Percentiles rank a stretch among this genome's conserved stretches.
Conservation (phyloP, 2,329 filamentous ascomycete genomes). For the Reticulascus tulasneorum region DNA sequence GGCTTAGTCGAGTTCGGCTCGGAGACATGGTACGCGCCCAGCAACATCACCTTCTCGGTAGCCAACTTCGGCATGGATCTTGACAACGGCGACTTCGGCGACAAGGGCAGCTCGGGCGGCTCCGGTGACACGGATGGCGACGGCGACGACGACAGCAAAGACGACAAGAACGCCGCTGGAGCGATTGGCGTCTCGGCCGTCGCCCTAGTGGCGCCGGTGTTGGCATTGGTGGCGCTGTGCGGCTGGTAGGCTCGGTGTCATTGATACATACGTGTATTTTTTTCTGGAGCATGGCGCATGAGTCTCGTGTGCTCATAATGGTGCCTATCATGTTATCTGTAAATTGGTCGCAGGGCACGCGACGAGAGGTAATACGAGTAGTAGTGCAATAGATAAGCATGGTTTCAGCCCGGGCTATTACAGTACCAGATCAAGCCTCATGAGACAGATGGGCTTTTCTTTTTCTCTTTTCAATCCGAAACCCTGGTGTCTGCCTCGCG, state of each 20-base stretch:
- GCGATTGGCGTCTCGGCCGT: background rate
- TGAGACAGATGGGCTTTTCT: too few species aligned
- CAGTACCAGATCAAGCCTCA: too few species aligned
- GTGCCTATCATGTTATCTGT: too few species aligned
- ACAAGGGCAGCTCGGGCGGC: background rate
- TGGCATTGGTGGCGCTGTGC: background rate
- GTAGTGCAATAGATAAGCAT: too few species aligned
- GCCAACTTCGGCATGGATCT: conserved; percentile 20
- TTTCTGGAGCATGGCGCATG: too few species aligned
- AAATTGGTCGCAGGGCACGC: too few species aligned
- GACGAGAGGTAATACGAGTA: too few species aligned
- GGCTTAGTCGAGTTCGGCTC: conserved; percentile 27
- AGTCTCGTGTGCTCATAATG: background rate
- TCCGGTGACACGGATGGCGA: background rate
- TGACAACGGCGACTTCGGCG: conserved; percentile 4
- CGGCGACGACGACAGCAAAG: background rate
- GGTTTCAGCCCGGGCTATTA: too few species aligned
- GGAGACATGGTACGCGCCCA: conserved; percentile 22
- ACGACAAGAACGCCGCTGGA: conserved; percentile 2
- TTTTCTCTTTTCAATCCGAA: too few species aligned
- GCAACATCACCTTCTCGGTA: conserved; percentile 26
- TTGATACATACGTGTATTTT: too few species aligned
- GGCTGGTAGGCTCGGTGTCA: too few species aligned
- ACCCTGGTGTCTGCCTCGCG: too few species aligned
- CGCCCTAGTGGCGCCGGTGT: background rate